Percentiles rank a stretch among this genome's conserved stretches.
phyloP scores from a whole-genome alignment of 345 rosid species.

The Populus simonii region DNA sequence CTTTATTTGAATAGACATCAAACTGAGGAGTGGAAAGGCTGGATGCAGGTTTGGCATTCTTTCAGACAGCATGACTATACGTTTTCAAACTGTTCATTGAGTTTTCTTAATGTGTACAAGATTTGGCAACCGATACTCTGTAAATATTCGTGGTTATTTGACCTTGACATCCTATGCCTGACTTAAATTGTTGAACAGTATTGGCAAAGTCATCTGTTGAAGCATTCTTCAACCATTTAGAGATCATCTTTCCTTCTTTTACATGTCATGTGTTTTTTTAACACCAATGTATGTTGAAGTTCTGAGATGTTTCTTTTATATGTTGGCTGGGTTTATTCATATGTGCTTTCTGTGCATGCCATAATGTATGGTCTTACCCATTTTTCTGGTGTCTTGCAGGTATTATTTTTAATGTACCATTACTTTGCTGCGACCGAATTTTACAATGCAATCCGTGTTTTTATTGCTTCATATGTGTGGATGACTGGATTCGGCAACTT shows the following conservation, averaged over 20 bases:
- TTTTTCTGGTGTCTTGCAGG: slow-evolving; percentile 50
- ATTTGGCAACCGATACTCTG: not conserved
- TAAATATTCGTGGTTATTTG: not conserved
- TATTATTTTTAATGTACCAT: slow-evolving; percentile 97
- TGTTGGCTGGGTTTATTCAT: slow-evolving; percentile 14
- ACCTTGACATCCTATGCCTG: not conserved
- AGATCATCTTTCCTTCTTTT: not conserved
- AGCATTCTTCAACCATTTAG: not conserved
- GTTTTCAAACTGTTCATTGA: not conserved
- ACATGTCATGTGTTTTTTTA: not conserved
- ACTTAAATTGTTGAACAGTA: not conserved
- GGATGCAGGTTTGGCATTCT: slow-evolving; percentile 92
- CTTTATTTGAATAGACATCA: slow-evolving; percentile 96
- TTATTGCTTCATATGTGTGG: slow-evolving; percentile 99
- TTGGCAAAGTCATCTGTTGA: not conserved
- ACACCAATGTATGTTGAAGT: not conserved
- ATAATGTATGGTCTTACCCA: slow-evolving; percentile 8
- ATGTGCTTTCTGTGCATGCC: not conserved
- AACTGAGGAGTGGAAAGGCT: slow-evolving; percentile 99
- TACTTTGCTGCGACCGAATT: slow-evolving; percentile 96
- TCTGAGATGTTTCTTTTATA: not conserved
- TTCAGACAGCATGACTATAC: not conserved
- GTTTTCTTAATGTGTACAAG: not conserved
- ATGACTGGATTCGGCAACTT: slow-evolving; percentile 99
- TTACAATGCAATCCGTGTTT: slow-evolving; percentile 88